Base-by-base conservation (phyloP, 1,284 basidiomycete species). In the Sutorius eximius region DNA sequence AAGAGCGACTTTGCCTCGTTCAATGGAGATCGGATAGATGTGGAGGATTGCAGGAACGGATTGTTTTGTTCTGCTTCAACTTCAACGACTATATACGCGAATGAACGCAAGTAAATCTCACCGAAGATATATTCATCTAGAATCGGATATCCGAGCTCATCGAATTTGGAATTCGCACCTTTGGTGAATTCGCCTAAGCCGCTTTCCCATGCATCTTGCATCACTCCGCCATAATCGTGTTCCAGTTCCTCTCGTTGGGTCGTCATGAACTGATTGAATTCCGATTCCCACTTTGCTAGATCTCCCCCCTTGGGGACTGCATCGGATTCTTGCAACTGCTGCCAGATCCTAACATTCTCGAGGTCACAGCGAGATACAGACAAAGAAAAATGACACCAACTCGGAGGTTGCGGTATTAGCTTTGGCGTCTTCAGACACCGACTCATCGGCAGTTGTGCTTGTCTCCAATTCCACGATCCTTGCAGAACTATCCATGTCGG, bases 211-310 rank as follows among this genome's bases (percentile, higher is more conserved):
- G 81, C 81, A 48, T 78, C 71, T 62, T 85, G 78, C 80, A 90
- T 85, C 22, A 71, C 73, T 2, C 71, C 70, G 10, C 82, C 81
- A 55, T 85, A 87, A 62, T 87, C 84, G 49, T 73, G 71, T 27
- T 85, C 82, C 2, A 81, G 68, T 40, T 88, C 86, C 22, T 88
- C 85, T 34, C 85, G 79, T 56, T 85, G 77, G 5, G 79, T 68
- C 33, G 77, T 77, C 83, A 91, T 89, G 38, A 91, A 73, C 62
- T 92, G 87, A 55, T 89, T 90, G 64, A 95, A 93, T 70, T 95
- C 87, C 9, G 86, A 84, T 69, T 96, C 95, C 93, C 93, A 96
- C 68, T 87, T 87, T 5, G 87, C 83, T 45, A 93, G 71, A 59
- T 93, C 85, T 65, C 85, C 85, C 32, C 77, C 73, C 43, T 77